These are phyloP conservation scores for Aspergillus incahuasiensis DNA, from an alignment of 495 filamentous ascomycete genomes.

Conservation along the genomic window DNA sequence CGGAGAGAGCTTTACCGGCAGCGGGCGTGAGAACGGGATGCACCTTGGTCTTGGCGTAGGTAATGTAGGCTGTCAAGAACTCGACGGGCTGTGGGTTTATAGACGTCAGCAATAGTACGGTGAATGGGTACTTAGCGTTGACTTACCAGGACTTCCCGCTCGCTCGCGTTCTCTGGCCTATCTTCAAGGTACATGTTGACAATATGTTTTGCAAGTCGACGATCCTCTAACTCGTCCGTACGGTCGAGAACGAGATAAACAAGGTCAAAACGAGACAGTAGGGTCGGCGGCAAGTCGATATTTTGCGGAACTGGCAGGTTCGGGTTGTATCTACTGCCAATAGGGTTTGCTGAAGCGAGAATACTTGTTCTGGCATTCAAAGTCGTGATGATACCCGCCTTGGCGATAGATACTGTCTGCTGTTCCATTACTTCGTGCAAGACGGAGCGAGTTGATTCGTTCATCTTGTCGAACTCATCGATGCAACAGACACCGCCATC, in stretches of 20 bases:
- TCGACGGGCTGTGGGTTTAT: slow-evolving; percentile 66
- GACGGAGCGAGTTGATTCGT: slow-evolving; percentile 88
- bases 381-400: slow-evolving; percentile 98
- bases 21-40: slow-evolving; percentile 74
- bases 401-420: slow-evolving; percentile 97
- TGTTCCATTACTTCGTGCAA: slow-evolving; percentile 99
- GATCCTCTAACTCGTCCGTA: slow-evolving; percentile 82
- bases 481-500: slow-evolving; percentile 98
- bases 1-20: slow-evolving; percentile 74
- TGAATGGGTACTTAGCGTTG: neutral
- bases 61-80: slow-evolving; percentile 95
- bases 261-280: slow-evolving; percentile 92
- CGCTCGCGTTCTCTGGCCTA: slow-evolving; percentile 76
- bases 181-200: slow-evolving; percentile 98
- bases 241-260: slow-evolving; percentile 95
- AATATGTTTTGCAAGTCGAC: slow-evolving; percentile 84
- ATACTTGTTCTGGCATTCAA: slow-evolving; percentile 93
- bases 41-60: slow-evolving; percentile 83
- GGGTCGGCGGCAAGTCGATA: slow-evolving; percentile 92
- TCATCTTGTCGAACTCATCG: slow-evolving; percentile 99
- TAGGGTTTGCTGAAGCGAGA: slow-evolving; percentile 93
- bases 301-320: slow-evolving; percentile 95
- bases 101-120: slow-evolving; percentile 6
- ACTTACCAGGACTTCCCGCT: slow-evolving; percentile 73
- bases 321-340: slow-evolving; percentile 94